phyloP scores from a whole-genome alignment of 2,329 filamentous ascomycete genomes.

The Thielaviopsis cerberus region DNA sequence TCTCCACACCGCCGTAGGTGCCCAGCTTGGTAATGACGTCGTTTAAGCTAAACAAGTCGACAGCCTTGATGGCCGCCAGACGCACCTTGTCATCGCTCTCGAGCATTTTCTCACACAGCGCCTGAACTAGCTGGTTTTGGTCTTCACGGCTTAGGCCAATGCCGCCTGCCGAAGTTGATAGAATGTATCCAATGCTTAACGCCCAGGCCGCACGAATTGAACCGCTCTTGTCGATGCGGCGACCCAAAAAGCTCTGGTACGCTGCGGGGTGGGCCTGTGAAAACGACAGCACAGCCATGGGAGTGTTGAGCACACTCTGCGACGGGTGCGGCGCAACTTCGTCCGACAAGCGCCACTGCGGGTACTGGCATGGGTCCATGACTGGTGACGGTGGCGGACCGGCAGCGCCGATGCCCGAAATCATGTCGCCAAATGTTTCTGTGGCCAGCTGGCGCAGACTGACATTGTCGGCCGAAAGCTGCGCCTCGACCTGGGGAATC shows the following conservation, averaged over 20 bases:
- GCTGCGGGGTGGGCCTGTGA: constrained; percentile 59
- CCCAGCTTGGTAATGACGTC: constrained; percentile 72
- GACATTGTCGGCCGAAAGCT: constrained; percentile 76
- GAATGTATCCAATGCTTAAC: constrained; percentile 62
- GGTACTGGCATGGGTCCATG: constrained; percentile 70
- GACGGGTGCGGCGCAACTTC: constrained; percentile 32
- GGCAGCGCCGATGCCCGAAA: constrained; percentile 79
- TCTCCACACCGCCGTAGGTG: constrained; percentile 52
- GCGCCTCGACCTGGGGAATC: constrained; percentile 79
- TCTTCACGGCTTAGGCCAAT: constrained; percentile 75
- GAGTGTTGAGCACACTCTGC: constrained; percentile 53
- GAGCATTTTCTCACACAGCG: constrained; percentile 60
- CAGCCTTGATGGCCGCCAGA: constrained; percentile 67
- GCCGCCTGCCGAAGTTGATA: constrained; percentile 79
- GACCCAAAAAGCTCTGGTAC: constrained; percentile 69
- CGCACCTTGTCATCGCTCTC: constrained; percentile 86
- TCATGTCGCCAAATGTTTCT: constrained; percentile 87
- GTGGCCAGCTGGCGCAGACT: constrained; percentile 75
- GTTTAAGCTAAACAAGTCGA: constrained; percentile 62
- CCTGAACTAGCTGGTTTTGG: constrained; percentile 53
- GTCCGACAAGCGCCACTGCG: constrained; percentile 48
- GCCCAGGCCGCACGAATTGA: constrained; percentile 75
- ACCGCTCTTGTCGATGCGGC: constrained; percentile 71
- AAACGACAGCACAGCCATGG: constrained; percentile 77
- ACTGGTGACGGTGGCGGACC: constrained; percentile 56